Base-by-base conservation (phyloP, 2,329 filamentous ascomycete genomes). In the Fusarium annulatum region DNA sequence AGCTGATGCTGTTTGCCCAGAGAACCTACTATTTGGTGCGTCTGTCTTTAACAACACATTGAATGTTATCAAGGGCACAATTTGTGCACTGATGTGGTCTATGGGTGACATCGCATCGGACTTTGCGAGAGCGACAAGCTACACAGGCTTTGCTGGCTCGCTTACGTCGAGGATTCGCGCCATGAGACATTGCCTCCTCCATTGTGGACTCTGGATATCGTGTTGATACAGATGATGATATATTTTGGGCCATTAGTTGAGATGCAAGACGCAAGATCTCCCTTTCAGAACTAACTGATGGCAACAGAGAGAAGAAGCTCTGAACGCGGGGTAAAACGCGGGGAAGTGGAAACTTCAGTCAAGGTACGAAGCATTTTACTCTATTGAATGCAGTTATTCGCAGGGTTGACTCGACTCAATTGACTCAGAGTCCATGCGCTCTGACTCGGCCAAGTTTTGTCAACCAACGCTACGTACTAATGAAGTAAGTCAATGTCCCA, bases 51-150 rank as follows among this genome's bases (percentile, higher is more conserved):
- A 71, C 66, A 30, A 69, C 33, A n/a, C 69, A 71, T 52, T 66
- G 61, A 0, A 53, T 58, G 18, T 69, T 66, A 39, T 71, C 65
- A n/a, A 71, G 61, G 16, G 48, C 38, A 43, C 69, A 71, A 21
- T 71, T 71, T 4, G 69, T 71, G 52, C 69, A 71, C 21, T 58
- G 65, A 23, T 60, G 52, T 3, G 60, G 46, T 34, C 66, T 67
- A 14, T 66, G 52, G 21, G 68, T 62, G 16, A 71, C 69, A 52
- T 71, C 69, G 45, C 65, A 71, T 12, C 69, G 69, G 2, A 71
- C 69, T 18, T 71, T 71, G n/a, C 65, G 48, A 0, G 69, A 41
- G 38, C 61, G 69, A 28, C 69, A 71, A 7, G 51, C 66, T 28
- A 71, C 21, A 26, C 65, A 71, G 34, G 69, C 69, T 33, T 66